A percentile compares a stretch with the other conserved stretches of the same genome.
Conservation (phyloP, 148 eudicot genomes). For the Pharnaceum exiguum region DNA sequence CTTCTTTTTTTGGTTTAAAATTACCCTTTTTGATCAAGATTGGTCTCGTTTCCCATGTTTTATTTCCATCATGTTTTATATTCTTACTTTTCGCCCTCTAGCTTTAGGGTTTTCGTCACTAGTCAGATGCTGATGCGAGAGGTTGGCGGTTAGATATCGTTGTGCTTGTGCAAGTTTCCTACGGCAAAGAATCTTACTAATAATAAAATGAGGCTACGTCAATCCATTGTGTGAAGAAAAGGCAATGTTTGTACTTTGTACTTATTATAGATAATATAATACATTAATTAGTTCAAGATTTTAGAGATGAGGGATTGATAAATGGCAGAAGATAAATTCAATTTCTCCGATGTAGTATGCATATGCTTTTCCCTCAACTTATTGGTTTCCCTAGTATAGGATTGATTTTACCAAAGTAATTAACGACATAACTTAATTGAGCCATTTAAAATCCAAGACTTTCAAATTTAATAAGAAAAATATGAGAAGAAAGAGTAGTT, state of each 20-base stretch:
- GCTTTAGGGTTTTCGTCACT: conserved; percentile 22
- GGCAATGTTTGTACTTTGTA: background rate
- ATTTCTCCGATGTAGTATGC: too few relatives aligned
- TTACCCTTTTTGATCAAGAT: background rate
- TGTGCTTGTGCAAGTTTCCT: conserved; percentile 3
- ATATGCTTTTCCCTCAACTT: too few relatives aligned
- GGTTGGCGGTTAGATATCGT: conserved; percentile 15
- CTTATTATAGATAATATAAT: background rate
- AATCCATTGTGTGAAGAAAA: conserved; percentile 1
- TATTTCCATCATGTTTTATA: background rate
- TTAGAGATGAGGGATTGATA: too few relatives aligned
- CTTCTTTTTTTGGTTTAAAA: background rate
- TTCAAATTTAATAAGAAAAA: too few relatives aligned
- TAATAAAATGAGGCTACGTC: conserved; percentile 9
- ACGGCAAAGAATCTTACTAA: background rate
- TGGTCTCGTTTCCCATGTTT: background rate
- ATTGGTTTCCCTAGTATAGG: too few relatives aligned
- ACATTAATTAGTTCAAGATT: background rate
- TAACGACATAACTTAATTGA: too few relatives aligned
- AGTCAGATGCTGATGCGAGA: conserved; percentile 16
- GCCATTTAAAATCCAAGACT: too few relatives aligned
- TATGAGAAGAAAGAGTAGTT: too few relatives aligned
- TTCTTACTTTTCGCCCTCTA: conserved; percentile 1
- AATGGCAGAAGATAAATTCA: too few relatives aligned
- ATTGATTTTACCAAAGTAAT: too few relatives aligned